Base-by-base conservation (phyloP, 495 filamentous ascomycete species). In the Annulohypoxylon moriforme region DNA sequence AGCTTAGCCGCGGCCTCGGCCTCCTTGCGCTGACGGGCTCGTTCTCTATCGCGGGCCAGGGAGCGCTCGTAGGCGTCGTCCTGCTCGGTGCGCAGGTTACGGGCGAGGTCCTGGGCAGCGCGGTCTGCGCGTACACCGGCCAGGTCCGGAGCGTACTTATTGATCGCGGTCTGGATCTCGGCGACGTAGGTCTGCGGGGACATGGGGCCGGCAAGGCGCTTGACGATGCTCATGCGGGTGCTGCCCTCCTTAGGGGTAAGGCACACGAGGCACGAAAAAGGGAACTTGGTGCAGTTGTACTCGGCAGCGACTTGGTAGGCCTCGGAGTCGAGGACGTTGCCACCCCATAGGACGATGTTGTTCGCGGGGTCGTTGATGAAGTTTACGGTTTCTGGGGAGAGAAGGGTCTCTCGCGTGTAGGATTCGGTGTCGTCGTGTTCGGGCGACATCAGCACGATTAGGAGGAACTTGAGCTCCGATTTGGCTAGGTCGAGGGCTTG, bases 51-150 rank as follows among this genome's bases (percentile, higher is more conserved):
- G 47, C 89, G 89, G 9, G 94, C 94, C 53, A 99, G 83, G 0
- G 92, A 96, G 64, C 93, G 86, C 79, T 99, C 95, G 75, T 98
- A 99, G 2, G 96, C 96, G 1, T 88, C 90, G 76, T 97, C 93
- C 68, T 98, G 96, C 75, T 96, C 87, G 59, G 91, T 87, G 4
- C 94, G 89, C 22, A 99, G 79, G 69, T 84, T 92, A 29, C 96
- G 86, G 18, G 90, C 88, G 7, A 91, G 88, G 69, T 94, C 89
- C 71, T 96, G 93, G 52, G 92, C 91, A 20, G 85, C 85, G n/a
- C 94, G 84, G 53, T 90, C 85, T 0, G 88, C 85, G 18, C 93
- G 87, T 25, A 91, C 88, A 22, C 87, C 85, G 36, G 88, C 87
- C 0, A 99, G 81, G 22, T 91, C 86, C 9, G 89, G 88, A 16